Evolutionary conservation across 805 yeast species (phyloP).

Genomic region (Saccharomycopsis sp.): DNA sequence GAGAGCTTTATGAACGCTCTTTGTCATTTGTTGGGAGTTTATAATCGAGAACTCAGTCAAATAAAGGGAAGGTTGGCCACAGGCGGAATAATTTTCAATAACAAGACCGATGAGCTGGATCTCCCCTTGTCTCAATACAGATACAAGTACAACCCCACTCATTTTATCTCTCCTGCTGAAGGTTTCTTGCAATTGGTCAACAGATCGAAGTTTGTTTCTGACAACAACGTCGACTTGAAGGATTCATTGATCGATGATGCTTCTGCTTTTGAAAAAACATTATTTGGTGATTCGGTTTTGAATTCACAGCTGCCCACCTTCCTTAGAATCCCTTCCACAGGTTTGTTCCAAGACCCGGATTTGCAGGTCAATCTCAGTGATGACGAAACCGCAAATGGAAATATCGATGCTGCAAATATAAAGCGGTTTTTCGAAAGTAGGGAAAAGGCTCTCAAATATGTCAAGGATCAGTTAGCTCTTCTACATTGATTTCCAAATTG

Average conservation of each 20-base stretch:
- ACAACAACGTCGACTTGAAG: neutral
- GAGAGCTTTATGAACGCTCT: neutral
- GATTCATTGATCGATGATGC: neutral
- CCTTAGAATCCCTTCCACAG: conserved; percentile 13
- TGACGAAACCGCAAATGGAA: too few relatives aligned
- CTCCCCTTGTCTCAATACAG: neutral
- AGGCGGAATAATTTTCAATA: too few relatives aligned
- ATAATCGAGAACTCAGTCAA: neutral
- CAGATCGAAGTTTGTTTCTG: too few relatives aligned
- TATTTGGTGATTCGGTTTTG: too few relatives aligned
- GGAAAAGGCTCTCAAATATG: neutral
- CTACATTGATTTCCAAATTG: too few relatives aligned
- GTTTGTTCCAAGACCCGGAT: conserved; percentile 19
- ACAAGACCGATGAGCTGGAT: too few relatives aligned
- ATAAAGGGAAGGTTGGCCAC: neutral
- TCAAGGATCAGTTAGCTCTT: too few relatives aligned
- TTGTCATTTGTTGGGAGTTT: neutral
- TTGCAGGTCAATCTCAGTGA: conserved; percentile 2
- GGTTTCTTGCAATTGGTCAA: conserved; percentile 2
- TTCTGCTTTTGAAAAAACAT: too few relatives aligned
- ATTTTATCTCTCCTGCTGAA: neutral
- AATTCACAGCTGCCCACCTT: conserved; percentile 4
- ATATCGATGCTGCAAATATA: neutral
- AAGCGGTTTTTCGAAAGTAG: neutral
- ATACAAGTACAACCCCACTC: conserved; percentile 2